Evolutionary conservation across 176 grass and related monocot genomes (phyloP), one percentile per base, ranked within the genome.

Genomic region (Ampelocalamus luodianensis): DNA sequence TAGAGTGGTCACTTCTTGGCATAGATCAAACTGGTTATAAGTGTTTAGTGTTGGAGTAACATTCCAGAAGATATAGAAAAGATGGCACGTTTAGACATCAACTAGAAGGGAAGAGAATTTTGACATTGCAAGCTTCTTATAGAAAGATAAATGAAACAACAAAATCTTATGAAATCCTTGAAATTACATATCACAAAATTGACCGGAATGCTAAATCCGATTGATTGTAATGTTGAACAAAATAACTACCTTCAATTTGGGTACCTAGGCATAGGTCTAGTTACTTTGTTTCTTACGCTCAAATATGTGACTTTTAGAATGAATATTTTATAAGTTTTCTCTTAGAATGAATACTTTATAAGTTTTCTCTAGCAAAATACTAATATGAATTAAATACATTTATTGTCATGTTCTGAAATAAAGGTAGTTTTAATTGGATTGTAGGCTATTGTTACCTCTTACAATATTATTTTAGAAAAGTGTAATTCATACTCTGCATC

Each of bases 81-180:
- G 22, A 10, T 8, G 14, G 13, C 18, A 27, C 17, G 7, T 61
- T 24, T 79, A 10, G 13, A 22, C 6, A 22, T 27, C 48, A 86
- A 86, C 7, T 63, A 59, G 34, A 22, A 76, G 32, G 68, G 20
- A 78, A 78, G n/a, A 36, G 8, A 62, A 18, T 62, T 59, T 76
- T 81, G 40, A 40, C 26, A 63, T 50, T 50, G 17, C 40, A 85
- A 43, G 51, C 22, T 79, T 39, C 74, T 54, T 75, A 68, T 55
- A 80, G n/a, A 79, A 84, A 80, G 5, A 80, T 74, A 84, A 67
- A 14, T 79, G 22, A 76, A 68, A 68, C 27, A 69, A 50, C 62
- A 5, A 44, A 34, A 45, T 68, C 4, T 8, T 43, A 23, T 75
- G 14, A 32, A 87, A 75, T 37, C 48, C 59, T 61, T 76, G 38